These are phyloP conservation scores for Cynara cardunculus DNA, from an alignment of 129 eudicot genomes.

Conservation along the genomic window DNA sequence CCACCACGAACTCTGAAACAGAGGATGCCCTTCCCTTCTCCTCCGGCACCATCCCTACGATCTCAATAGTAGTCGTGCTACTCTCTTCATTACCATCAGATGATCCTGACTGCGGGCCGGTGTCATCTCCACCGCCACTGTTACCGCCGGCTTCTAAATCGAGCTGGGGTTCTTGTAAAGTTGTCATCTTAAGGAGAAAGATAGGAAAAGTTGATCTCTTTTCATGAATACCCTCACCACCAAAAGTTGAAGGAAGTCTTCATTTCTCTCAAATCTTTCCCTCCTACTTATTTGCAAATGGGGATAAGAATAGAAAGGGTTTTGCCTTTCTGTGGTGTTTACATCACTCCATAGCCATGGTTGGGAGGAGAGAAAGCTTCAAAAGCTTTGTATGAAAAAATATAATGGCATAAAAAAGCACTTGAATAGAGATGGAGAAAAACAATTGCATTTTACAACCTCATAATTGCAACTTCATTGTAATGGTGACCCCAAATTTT, in stretches of 20 bases:
- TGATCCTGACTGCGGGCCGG: neutral
- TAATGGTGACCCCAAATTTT: neutral
- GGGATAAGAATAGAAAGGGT: neutral
- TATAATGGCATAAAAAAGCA: neutral
- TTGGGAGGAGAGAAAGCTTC: slow-evolving; percentile 22
- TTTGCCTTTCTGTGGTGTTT: slow-evolving; percentile 14
- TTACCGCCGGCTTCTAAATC: slow-evolving; percentile 33
- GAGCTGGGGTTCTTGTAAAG: slow-evolving; percentile 27
- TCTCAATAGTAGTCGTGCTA: slow-evolving; percentile 20
- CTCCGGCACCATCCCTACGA: slow-evolving; percentile 12
- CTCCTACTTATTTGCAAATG: neutral
- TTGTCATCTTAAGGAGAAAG: slow-evolving; percentile 9
- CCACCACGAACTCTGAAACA: slow-evolving; percentile 46
- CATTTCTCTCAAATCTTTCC: neutral
- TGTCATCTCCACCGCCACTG: neutral
- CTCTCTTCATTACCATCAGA: neutral
- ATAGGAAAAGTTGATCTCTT: slow-evolving; percentile 25
- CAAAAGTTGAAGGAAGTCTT: slow-evolving; percentile 4
- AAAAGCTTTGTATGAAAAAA: neutral
- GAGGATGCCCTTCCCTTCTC: too few species aligned
- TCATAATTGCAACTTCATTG: neutral
- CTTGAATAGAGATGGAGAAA: neutral
- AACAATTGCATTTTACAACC: neutral
- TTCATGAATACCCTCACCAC: slow-evolving; percentile 16
- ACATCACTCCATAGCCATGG: slow-evolving; percentile 21